phyloP scores from a whole-genome alignment of 805 yeast genomes.

The Tetrapisispora pingtungensis region DNA sequence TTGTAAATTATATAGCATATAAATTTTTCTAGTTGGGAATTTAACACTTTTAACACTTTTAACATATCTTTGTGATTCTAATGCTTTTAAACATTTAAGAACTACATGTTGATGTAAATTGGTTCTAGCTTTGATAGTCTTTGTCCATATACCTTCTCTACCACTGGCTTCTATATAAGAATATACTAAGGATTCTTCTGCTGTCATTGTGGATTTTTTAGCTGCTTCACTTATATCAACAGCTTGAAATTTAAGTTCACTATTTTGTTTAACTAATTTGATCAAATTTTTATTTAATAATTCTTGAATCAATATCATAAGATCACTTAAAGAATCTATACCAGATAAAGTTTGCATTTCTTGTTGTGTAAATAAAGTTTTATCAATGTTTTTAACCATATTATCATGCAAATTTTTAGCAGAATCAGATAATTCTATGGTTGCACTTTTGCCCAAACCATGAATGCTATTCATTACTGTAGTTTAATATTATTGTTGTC shows the following conservation, averaged over 20 bases:
- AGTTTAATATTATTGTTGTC: background rate
- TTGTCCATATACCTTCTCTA: conserved; percentile 94
- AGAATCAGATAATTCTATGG: conserved; percentile 26
- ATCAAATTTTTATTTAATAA: conserved; percentile 49
- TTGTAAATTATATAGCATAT: conserved; percentile 87
- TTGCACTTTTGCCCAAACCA: conserved; percentile 1
- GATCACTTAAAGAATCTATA: conserved; percentile 33
- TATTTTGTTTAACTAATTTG: conserved; percentile 59
- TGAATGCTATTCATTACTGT: background rate
- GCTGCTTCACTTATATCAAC: conserved; percentile 64
- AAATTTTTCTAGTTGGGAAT: conserved; percentile 88
- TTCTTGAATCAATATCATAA: conserved; percentile 42
- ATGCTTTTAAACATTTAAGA: conserved; percentile 63
- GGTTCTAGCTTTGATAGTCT: conserved; percentile 78
- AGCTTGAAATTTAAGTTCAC: conserved; percentile 64
- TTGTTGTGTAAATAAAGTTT: conserved; percentile 51
- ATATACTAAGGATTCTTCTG: conserved; percentile 86
- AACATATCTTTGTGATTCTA: conserved; percentile 74
- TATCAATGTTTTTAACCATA: conserved; percentile 44
- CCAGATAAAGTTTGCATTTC: conserved; percentile 50
- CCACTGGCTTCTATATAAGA: conserved; percentile 87
- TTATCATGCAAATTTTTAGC: conserved; percentile 52
- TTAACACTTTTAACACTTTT: conserved; percentile 86
- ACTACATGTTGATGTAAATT: conserved; percentile 90
- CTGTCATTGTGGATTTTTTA: conserved; percentile 64